Percentiles rank a stretch among this genome's conserved stretches.
Evolutionary conservation across 331 rosid species (phyloP).

Genomic region (Stylosanthes scabra): DNA sequence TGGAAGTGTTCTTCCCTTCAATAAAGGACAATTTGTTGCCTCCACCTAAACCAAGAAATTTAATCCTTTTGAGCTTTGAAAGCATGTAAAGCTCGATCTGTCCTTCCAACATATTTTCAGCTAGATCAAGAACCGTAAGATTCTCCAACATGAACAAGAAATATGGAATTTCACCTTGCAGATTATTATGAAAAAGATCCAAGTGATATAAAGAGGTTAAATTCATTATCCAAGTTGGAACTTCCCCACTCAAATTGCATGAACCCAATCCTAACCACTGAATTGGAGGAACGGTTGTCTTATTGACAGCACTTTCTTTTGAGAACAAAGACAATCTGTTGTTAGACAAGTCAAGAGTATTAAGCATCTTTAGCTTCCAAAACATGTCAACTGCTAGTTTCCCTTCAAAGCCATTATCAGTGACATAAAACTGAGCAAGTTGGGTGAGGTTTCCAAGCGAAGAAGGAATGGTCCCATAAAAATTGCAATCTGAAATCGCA

Average conservation of each 20-base stretch:
- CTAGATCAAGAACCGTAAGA: neutral
- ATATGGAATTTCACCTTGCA: slow-evolving; percentile 4
- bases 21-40: slow-evolving; percentile 9
- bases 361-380: slow-evolving; percentile 23
- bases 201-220: neutral
- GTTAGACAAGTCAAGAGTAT: fast-evolving
- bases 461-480: slow-evolving; percentile 36
- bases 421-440: neutral
- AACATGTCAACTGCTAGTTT: slow-evolving; percentile 37
- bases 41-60: fast-evolving
- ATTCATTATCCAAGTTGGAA: no score
- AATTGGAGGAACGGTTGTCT: no score
- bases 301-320: no score
- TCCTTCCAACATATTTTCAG: slow-evolving; percentile 9
- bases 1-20: neutral
- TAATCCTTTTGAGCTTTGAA: neutral
- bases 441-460: slow-evolving; percentile 28
- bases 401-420: slow-evolving; percentile 31
- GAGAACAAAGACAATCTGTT: no score
- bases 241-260: no score
- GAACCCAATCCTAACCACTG: no score
- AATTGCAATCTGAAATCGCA: neutral
- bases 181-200: neutral
- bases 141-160: slow-evolving; percentile 5
- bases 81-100: slow-evolving; percentile 27